These are phyloP conservation scores for Tephrocybe rancida DNA, from an alignment of 768 basidiomycete species.

Conservation along the genomic window DNA sequence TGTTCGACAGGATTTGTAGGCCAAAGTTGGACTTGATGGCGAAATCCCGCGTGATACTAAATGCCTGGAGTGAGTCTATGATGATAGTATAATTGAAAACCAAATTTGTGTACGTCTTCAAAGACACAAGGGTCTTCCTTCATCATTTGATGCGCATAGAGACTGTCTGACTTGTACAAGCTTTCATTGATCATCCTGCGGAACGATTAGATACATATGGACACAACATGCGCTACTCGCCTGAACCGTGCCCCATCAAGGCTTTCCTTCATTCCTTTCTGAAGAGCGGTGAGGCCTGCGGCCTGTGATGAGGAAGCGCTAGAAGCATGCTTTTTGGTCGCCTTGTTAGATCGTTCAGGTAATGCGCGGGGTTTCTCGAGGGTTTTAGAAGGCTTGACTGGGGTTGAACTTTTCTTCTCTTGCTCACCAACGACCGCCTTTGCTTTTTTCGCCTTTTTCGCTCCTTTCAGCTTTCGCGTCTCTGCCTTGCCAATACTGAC, in stretches of 20 bases:
- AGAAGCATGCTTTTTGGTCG: slow-evolving; percentile 5
- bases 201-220: not conserved
- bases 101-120: slow-evolving; percentile 62
- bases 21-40: slow-evolving; percentile 91
- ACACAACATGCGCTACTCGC: slow-evolving; percentile 37
- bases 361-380: not conserved
- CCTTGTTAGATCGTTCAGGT: slow-evolving; percentile 9
- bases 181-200: slow-evolving; percentile 87
- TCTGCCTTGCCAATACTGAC: not conserved
- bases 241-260: slow-evolving; percentile 88
- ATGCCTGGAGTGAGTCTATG: not conserved
- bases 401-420: not conserved
- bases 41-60: slow-evolving; percentile 95
- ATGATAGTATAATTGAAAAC: not conserved
- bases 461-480: slow-evolving; percentile 5
- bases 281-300: slow-evolving; percentile 66
- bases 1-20: slow-evolving; percentile 91
- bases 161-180: slow-evolving; percentile 86
- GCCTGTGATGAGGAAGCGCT: slow-evolving; percentile 5
- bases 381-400: not conserved
- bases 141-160: slow-evolving; percentile 79
- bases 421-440: not conserved
- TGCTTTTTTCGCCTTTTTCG: slow-evolving; percentile 10
- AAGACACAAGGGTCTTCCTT: slow-evolving; percentile 79
- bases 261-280: slow-evolving; percentile 76